Evolutionary conservation across 257 asterid genomes (phyloP).

Genomic region (Capsicum rhomboideum): DNA sequence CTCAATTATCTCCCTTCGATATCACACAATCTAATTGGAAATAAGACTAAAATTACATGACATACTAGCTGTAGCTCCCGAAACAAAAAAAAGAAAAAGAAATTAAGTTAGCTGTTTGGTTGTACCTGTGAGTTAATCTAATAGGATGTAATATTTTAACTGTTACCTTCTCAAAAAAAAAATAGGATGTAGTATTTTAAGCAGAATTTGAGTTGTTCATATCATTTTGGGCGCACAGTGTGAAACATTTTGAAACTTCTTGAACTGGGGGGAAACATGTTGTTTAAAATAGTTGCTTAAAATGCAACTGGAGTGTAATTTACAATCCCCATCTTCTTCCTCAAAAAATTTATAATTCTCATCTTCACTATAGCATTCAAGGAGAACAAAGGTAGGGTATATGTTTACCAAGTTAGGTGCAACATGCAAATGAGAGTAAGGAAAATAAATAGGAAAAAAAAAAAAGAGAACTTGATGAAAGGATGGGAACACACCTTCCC

Average conservation of each 20-base stretch:
- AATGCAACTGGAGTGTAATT: not conserved
- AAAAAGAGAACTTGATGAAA: not conserved
- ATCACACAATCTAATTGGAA: not conserved
- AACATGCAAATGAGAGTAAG: not conserved
- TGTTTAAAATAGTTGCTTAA: not conserved
- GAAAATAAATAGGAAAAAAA: not conserved
- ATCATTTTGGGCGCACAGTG: not conserved
- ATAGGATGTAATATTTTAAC: not conserved
- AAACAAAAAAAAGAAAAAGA: not conserved
- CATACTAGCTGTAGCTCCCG: not conserved
- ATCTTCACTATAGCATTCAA: not conserved
- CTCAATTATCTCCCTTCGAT: not conserved
- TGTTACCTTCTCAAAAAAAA: no score
- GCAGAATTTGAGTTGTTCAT: not conserved
- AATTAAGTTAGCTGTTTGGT: not conserved
- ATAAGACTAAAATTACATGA: not conserved
- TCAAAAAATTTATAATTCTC: not conserved
- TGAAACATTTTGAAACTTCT: not conserved
- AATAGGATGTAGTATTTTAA: not conserved
- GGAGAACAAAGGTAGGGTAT: not conserved
- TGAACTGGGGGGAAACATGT: not conserved
- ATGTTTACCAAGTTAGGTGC: not conserved
- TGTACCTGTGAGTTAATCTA: not conserved
- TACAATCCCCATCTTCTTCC: not conserved
- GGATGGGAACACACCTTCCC: constrained; percentile 64